Evolutionary conservation across 352 stramenopile genomes (phyloP).

Genomic region (Globisporangium takayamanum): DNA sequence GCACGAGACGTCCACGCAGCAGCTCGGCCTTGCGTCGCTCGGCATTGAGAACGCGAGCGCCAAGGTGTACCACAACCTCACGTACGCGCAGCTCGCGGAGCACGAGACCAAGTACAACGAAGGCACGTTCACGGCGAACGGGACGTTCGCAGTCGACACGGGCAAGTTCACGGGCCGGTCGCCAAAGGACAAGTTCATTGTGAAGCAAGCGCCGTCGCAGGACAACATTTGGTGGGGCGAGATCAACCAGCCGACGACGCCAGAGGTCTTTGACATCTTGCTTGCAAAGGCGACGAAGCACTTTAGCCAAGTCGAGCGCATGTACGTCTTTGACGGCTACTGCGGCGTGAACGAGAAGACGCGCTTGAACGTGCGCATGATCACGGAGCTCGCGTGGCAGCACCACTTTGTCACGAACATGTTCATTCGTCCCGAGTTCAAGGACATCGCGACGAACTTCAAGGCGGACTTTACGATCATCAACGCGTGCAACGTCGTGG

Average conservation of each 20-base stretch:
- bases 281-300: slow-evolving; percentile 92
- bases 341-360: slow-evolving; percentile 88
- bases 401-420: slow-evolving; percentile 98
- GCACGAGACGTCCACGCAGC: too few relatives aligned
- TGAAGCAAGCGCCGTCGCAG: slow-evolving; percentile 88
- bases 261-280: slow-evolving; percentile 95
- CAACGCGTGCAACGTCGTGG: slow-evolving; percentile 94
- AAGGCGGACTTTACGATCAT: slow-evolving; percentile 97
- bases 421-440: slow-evolving; percentile 87
- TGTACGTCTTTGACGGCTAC: slow-evolving; percentile 97
- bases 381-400: slow-evolving; percentile 97
- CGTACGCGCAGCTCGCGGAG: too few relatives aligned
- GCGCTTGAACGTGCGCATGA: slow-evolving; percentile 95
- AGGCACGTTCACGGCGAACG: slow-evolving; percentile 70
- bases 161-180: slow-evolving; percentile 98
- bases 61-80: too few relatives aligned
- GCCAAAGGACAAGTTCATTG: slow-evolving; percentile 98
- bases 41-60: too few relatives aligned
- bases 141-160: slow-evolving; percentile 96
- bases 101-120: too few relatives aligned
- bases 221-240: slow-evolving; percentile 97
- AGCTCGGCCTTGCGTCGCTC: too few relatives aligned
- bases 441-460: slow-evolving; percentile 89
- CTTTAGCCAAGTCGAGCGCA: slow-evolving; percentile 89
- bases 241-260: slow-evolving; percentile 92